A percentile compares a stretch with the other conserved stretches of the same genome.
Conservation (phyloP, 2,329 filamentous ascomycete genomes). For the Paecilomyces formosus region DNA sequence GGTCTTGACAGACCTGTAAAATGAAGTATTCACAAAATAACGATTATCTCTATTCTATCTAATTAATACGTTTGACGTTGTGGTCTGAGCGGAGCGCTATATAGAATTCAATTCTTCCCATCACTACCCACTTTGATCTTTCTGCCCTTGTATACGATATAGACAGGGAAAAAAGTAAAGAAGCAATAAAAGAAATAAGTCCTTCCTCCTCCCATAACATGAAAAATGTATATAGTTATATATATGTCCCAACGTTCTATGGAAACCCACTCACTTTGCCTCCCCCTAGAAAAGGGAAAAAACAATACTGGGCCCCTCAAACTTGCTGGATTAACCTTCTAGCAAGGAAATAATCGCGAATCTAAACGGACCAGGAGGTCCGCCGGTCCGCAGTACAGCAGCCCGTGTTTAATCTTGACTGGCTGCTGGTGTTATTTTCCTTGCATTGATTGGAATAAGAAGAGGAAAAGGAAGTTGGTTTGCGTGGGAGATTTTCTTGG, state of each 20-base stretch:
- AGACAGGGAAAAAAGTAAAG: neutral
- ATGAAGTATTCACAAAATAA: too few species aligned
- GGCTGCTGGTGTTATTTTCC: neutral
- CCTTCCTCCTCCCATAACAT: neutral
- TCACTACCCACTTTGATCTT: too few species aligned
- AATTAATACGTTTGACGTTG: too few species aligned
- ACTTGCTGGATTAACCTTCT: slow-evolving; percentile 36
- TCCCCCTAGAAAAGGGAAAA: slow-evolving; percentile 8
- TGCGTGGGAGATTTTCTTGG: too few species aligned
- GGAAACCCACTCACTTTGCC: slow-evolving; percentile 35
- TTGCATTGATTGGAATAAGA: neutral
- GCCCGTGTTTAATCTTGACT: neutral
- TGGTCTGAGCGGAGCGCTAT: too few species aligned
- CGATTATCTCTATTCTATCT: too few species aligned
- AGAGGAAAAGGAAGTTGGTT: too few species aligned
- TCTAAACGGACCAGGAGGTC: neutral
- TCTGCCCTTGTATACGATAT: too few species aligned
- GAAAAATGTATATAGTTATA: neutral
- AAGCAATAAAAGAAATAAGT: neutral
- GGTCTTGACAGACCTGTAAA: too few species aligned
- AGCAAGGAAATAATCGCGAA: slow-evolving; percentile 19
- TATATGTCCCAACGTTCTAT: slow-evolving; percentile 39
- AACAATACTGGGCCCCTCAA: slow-evolving; percentile 38
- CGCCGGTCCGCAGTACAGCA: neutral
- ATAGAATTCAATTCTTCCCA: too few species aligned